A percentile compares a stretch with the other conserved stretches of the same genome.
Evolutionary conservation across 2,329 filamentous ascomycete genomes (phyloP).

Genomic region (Conoideocrella luteorostrata): DNA sequence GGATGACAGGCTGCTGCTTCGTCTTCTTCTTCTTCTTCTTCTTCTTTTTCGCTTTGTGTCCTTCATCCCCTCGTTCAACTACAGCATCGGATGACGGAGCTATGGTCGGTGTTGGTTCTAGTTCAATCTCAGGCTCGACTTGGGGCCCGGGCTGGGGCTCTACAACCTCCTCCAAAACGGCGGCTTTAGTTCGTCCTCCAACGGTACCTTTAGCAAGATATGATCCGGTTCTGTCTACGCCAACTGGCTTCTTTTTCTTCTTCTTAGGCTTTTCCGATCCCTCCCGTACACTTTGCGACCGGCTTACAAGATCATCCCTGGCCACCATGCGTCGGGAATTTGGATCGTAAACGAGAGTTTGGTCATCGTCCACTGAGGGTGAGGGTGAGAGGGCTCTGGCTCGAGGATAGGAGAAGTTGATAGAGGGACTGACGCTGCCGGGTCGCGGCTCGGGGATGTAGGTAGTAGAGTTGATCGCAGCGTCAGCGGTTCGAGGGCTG

Average conservation of each 20-base stretch:
- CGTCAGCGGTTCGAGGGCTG: conserved; percentile 40
- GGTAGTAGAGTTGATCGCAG: conserved; percentile 25
- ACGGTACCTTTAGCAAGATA: conserved; percentile 48
- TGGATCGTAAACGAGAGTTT: conserved; percentile 55
- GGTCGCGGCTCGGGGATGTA: conserved; percentile 28
- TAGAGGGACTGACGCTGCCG: conserved; percentile 44
- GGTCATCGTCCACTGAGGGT: conserved; percentile 22
- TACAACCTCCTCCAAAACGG: conserved; percentile 31
- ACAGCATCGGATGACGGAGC: too few species aligned
- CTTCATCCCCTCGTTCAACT: conserved; percentile 12
- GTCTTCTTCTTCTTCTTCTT: conserved; percentile 10
- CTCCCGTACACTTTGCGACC: conserved; percentile 35
- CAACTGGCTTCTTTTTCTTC: conserved; percentile 34
- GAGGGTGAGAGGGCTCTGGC: conserved; percentile 29
- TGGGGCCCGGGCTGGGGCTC: background rate
- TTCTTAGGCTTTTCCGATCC: conserved; percentile 33
- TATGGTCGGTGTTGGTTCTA: background rate
- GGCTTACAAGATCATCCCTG: conserved; percentile 33
- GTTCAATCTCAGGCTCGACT: conserved; percentile 2
- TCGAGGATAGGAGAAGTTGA: conserved; percentile 55
- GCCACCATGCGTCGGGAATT: conserved; percentile 59
- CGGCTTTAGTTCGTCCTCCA: conserved; percentile 39
- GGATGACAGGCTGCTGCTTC: background rate
- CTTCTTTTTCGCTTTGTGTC: conserved; percentile 10
- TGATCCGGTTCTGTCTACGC: conserved; percentile 33